phyloP scores from a whole-genome alignment of 2,329 filamentous ascomycete genomes.

The Calycina herbarum region DNA sequence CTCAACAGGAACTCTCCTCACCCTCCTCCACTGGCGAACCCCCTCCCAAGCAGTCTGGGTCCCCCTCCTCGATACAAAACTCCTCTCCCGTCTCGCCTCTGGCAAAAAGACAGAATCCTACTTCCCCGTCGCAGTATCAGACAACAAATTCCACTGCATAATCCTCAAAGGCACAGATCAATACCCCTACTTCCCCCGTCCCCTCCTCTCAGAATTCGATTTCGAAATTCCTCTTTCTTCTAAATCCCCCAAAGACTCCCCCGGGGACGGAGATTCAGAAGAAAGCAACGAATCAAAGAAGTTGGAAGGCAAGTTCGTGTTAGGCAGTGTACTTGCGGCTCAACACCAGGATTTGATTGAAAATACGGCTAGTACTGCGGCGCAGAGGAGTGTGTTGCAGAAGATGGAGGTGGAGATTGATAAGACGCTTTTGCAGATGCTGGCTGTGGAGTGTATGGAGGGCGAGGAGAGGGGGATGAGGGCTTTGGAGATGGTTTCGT shows the following conservation, averaged over 20 bases:
- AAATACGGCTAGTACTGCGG: constrained; percentile 61
- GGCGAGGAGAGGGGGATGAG: constrained; percentile 95
- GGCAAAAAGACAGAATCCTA: constrained; percentile 88
- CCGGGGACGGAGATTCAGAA: constrained; percentile 40
- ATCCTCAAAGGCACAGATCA: constrained; percentile 94
- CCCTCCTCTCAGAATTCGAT: constrained; percentile 88
- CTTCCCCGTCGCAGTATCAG: constrained; percentile 92
- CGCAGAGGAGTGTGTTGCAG: constrained; percentile 66
- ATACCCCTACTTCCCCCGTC: constrained; percentile 89
- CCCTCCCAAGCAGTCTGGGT: constrained; percentile 87
- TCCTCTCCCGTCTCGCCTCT: constrained; percentile 76
- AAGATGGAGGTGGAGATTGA: constrained; percentile 82
- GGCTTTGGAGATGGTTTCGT: constrained; percentile 81
- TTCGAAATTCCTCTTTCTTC: constrained; percentile 78
- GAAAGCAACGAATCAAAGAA: constrained; percentile 52
- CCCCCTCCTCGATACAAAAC: constrained; percentile 85
- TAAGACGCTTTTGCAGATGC: constrained; percentile 83
- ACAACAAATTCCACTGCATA: constrained; percentile 95
- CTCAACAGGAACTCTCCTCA: constrained; percentile 82
- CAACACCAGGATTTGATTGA: constrained; percentile 76
- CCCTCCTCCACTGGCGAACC: constrained; percentile 86
- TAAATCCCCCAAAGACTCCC: constrained; percentile 42
- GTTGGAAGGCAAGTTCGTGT: constrained; percentile 80
- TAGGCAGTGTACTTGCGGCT: constrained; percentile 68
- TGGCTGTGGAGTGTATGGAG: constrained; percentile 87